These are phyloP conservation scores for Blyttiomyces sp. DNA, from an alignment of 371 early-diverging fungal species.

Conservation along the genomic window DNA sequence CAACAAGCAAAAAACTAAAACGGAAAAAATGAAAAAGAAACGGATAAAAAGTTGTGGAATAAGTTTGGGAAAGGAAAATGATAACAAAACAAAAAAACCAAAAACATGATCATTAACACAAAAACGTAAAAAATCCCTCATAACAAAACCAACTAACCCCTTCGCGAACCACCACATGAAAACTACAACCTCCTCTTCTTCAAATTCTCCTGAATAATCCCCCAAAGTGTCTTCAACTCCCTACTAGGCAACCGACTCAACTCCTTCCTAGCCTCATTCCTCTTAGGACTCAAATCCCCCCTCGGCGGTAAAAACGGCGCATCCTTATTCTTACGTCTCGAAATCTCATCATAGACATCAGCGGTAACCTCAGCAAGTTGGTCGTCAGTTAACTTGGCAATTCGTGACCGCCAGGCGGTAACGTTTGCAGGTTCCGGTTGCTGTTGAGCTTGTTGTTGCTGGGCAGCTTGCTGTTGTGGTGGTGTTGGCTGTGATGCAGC, in stretches of 20 bases:
- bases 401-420: conserved; percentile 19
- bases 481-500: no score
- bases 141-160: no score
- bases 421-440: conserved; percentile 23
- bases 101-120: no score
- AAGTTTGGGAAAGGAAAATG: no score
- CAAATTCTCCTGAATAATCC: conserved; percentile 27
- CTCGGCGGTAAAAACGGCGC: conserved; percentile 22
- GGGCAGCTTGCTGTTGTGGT: no score
- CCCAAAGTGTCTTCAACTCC: conserved; percentile 25
- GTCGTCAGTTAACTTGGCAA: conserved; percentile 24
- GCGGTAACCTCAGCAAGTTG: conserved; percentile 26
- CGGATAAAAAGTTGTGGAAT: no score
- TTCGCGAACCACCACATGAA: no score
- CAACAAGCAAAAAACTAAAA: no score
- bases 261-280: conserved; percentile 28
- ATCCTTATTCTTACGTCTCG: conserved; percentile 22
- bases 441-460: no score
- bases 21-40: no score
- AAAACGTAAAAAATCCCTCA: no score
- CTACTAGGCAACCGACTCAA: conserved; percentile 17
- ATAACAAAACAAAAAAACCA: no score
- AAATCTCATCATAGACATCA: conserved; percentile 28
- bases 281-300: conserved; percentile 18
- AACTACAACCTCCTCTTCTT: conserved; percentile 23